These are phyloP conservation scores for Parachlorella kessleri DNA, from an alignment of 139 green algal genomes.

Conservation along the genomic window DNA sequence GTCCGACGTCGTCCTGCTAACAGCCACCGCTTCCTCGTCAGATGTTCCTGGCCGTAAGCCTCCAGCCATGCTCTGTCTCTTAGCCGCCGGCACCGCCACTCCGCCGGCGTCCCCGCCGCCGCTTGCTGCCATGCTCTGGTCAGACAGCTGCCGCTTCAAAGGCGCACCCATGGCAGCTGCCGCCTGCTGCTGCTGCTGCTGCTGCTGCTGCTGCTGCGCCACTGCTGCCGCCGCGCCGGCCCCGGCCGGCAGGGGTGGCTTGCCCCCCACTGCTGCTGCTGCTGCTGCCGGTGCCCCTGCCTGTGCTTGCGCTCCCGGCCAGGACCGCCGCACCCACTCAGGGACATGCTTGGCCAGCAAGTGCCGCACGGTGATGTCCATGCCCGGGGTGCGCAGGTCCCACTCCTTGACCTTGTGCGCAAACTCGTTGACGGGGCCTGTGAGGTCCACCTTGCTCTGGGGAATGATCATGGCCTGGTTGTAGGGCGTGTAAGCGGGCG, in stretches of 20 bases:
- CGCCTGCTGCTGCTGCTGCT: too few species aligned
- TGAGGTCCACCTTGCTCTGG: conserved; percentile 66
- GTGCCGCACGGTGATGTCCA: conserved; percentile 73
- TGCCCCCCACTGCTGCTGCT: background rate
- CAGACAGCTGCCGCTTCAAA: background rate
- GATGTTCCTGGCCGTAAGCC: too few species aligned
- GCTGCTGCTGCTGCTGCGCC: too few species aligned
- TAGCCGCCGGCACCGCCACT: background rate
- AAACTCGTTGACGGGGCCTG: conserved; percentile 75
- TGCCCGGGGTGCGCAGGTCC: conserved; percentile 45
- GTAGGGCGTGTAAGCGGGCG: conserved; percentile 29
- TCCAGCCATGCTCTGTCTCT: conserved; percentile 15
- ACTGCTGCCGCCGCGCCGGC: too few species aligned
- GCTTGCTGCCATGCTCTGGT: too few species aligned
- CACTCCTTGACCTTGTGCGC: conserved; percentile 42
- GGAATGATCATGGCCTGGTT: conserved; percentile 37
- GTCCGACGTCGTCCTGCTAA: too few species aligned
- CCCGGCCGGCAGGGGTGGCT: background rate
- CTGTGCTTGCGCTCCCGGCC: background rate
- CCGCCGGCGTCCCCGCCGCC: background rate
- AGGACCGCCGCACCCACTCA: background rate
- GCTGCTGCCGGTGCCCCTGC: conserved; percentile 1
- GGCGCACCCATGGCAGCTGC: background rate
- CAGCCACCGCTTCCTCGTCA: too few species aligned
- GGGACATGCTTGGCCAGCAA: conserved; percentile 30